These are phyloP conservation scores for Chlorella sp. DNA, from an alignment of 139 green algal genomes.

Conservation along the genomic window DNA sequence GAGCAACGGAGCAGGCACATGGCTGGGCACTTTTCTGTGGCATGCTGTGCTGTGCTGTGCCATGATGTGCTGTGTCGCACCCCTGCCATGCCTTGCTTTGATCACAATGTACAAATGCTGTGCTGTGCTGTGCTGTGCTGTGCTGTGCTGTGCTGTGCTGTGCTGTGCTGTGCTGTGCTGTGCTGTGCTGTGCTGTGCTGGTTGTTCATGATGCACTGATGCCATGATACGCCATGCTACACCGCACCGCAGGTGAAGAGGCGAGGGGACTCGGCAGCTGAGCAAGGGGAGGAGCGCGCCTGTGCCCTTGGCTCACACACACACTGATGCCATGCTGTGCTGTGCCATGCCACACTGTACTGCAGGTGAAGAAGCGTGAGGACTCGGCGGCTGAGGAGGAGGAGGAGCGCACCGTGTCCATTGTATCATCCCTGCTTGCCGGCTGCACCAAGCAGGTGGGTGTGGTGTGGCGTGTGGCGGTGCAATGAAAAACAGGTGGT, in stretches of 20 bases:
- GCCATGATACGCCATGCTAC: background rate
- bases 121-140: background rate
- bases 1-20: no score
- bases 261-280: no score
- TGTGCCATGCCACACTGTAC: background rate
- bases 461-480: background rate
- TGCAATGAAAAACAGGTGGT: no score
- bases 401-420: conserved; percentile 87
- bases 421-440: conserved; percentile 80
- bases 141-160: background rate
- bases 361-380: conserved; percentile 45
- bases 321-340: background rate
- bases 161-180: no score
- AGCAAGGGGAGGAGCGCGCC: background rate
- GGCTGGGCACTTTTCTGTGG: no score
- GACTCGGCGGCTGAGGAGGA: conserved; percentile 79
- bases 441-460: conserved; percentile 17
- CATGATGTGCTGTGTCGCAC: no score
- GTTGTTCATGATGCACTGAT: background rate
- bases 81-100: no score
- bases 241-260: background rate
- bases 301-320: background rate
- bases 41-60: no score
- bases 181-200: no score
- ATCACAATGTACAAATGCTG: no score